Evolutionary conservation across 192 early-diverging fungal genomes (phyloP), one percentile per base, ranked within the genome.

Genomic region (Spinellus fusiger): DNA sequence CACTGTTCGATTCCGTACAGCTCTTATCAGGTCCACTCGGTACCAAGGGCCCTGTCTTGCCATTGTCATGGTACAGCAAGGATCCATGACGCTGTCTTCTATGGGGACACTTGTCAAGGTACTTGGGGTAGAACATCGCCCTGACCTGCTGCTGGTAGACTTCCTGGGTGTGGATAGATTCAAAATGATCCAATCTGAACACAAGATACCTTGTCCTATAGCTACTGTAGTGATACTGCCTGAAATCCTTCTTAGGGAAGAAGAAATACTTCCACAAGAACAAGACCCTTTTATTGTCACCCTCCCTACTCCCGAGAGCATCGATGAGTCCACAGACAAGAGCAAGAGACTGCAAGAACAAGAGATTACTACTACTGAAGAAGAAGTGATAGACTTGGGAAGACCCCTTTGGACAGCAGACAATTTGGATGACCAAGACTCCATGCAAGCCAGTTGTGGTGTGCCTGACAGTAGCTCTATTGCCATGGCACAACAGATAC

Each of bases 31-130:
- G 7, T 51, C 59, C 4, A 35, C 31, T 13, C 57, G 57, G 4
- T 59, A 59, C 18, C 34, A 50, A 12, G 48, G 48, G 6, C 25
- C 51, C 18, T 61, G 59, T 61, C 37, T 48, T 9, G 40, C 15
- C 3, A 49, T 48, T 9, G 40, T 12, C 3, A 44, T 44, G 40
- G 40, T 44, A n/a, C 18, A 44, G 15, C 18, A 10, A n/a, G 40
- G 40, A 3, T n/a, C 40, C 40, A 44, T 3, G 10, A n/a, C n/a
- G n/a, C 40, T 44, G 13, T 5, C 15, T 18, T 44, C 18, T 3
- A 44, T 61, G 31, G 59, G 59, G 27, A 61, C 59, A 0, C 29
- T 61, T 37, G 31, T 61, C n/a, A 46, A 61, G 37, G 34, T 61
- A 18, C 27, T 61, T 34, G 49, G 32, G 6, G 49, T 61, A 5